Base-by-base conservation (phyloP, 768 basidiomycete genomes). In the Auriscalpium microsporum region DNA sequence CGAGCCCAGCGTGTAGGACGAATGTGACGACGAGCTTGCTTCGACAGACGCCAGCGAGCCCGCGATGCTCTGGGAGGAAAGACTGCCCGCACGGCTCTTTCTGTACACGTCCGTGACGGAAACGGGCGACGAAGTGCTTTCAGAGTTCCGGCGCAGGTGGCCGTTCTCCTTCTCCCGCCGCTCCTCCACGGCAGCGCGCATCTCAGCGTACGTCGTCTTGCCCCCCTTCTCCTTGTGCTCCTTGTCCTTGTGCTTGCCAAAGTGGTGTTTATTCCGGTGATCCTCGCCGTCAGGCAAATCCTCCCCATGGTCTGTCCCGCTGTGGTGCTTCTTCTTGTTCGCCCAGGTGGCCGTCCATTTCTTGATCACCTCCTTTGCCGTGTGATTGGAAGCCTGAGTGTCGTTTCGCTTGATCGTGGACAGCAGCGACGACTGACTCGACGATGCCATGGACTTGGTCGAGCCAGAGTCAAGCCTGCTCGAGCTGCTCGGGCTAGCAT, bases 281-380 rank as follows among this genome's bases (percentile, higher is more conserved):
- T 58, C 56, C 23, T 62, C 62, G n/a, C 67, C 64, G 40, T 50
- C 57, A 21, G 21, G 45, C 9, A 33, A 8, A 36, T 23, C 47
- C 6, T 50, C 33, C 23, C 42, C 53, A 17, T 47, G 38, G 21
- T 14, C 44, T 10, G 13, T 45, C 23, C 17, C 45, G 50, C 67
- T 54, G 23, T 46, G 59, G 35, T 84, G 82, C 67, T 80, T 84
- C 71, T 78, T 82, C 67, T 83, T 64, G 11, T 75, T 76, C 47
- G 80, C 74, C 86, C 90, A 94, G 56, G 83, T 90, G 28, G 83
- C 84, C 21, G 92, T 85, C 92, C 92, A 95, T 67, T 95, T 95
- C 56, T 86, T 83, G 77, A 96, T 86, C 9, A 88, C 79, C 65
- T 96, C 94, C 66, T 86, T 88, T 11, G 93, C 90, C 0, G 87